Base-by-base conservation (phyloP, 2,329 filamentous ascomycete genomes). In the Aspergillus transmontanensis region DNA sequence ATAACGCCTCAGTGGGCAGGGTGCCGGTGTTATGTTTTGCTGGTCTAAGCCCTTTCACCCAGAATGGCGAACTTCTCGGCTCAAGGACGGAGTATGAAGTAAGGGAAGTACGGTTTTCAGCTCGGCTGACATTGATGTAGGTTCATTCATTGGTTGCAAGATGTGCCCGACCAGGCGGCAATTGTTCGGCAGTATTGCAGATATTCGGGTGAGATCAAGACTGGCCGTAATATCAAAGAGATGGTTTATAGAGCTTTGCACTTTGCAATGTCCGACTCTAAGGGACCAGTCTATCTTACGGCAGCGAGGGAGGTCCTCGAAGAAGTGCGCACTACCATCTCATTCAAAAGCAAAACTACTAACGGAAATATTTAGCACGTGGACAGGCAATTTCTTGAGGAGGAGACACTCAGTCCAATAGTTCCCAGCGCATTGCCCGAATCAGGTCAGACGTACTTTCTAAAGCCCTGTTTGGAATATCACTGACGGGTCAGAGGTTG, bases 151-250 rank as follows among this genome's bases (percentile, higher is more conserved):
- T 94, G 90, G 90, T 87, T 93, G 26, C 91, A 94, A 72, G 90
- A 94, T 75, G 88, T 92, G 6, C 90, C 89, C 0, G 90, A 94
- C 71, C 91, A 94, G 74, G 89, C 89, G 71, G 84, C 87, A 64
- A 92, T 96, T 66, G 81, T 96, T 1, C 81, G 85, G 0, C 93
- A 95, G 79, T 96, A 96, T 78, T 95, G 93, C 77, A 85, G 92
- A 26, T 96, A 94, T 72, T 82, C 88, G 0, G 91, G 84, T 4
- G 92, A 96, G 80, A 89, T 96, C 76, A 93, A 93, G 81, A 90
- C 89, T 6, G 92, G 91, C 11, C 85, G 85, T 69, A 96, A 95
- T 71, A 87, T 95, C 65, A 94, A 95, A 82, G 91, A 95, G 78
- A 89, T 95, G 80, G 90, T 96, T 60, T 92, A 92, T 73, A 87